These are phyloP conservation scores for Zymoseptoria pseudotritici DNA, from an alignment of 2,329 filamentous ascomycete species.

Conservation along the genomic window DNA sequence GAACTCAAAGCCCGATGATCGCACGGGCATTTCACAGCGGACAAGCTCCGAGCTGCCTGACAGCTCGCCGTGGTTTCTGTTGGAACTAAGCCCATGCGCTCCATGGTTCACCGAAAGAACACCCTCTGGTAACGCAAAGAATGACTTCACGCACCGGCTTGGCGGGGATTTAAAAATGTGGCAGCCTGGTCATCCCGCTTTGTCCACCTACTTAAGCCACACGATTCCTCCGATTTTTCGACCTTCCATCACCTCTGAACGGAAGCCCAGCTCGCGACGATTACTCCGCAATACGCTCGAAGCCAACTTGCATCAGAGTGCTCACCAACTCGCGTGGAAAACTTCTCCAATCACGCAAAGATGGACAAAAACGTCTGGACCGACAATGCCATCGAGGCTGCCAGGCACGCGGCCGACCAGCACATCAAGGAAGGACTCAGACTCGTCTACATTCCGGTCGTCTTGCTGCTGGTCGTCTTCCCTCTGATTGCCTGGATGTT, in stretches of 20 bases:
- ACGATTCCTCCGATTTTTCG: not conserved
- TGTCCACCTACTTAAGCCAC: not conserved
- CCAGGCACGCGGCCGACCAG: not conserved
- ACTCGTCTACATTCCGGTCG: not conserved
- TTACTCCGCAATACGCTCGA: not conserved
- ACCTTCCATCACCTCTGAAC: not conserved
- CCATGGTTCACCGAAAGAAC: not conserved
- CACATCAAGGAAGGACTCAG: not conserved
- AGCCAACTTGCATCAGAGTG: not conserved
- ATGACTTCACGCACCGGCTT: not conserved
- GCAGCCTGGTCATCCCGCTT: not conserved
- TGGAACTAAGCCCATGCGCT: not conserved
- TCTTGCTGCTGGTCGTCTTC: not conserved
- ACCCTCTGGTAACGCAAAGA: not conserved
- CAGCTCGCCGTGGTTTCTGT: not conserved
- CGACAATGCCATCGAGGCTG: not conserved
- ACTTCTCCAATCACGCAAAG: not conserved
- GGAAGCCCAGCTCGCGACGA: not conserved
- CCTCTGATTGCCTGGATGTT: not conserved
- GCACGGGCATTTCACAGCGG: too few species aligned
- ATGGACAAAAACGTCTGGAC: not conserved
- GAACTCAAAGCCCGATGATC: too few species aligned
- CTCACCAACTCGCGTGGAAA: not conserved
- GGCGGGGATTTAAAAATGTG: not conserved
- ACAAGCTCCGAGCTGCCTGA: too few species aligned